Conservation (phyloP, 257 asterid species). For the Rauvolfia tetraphylla region DNA sequence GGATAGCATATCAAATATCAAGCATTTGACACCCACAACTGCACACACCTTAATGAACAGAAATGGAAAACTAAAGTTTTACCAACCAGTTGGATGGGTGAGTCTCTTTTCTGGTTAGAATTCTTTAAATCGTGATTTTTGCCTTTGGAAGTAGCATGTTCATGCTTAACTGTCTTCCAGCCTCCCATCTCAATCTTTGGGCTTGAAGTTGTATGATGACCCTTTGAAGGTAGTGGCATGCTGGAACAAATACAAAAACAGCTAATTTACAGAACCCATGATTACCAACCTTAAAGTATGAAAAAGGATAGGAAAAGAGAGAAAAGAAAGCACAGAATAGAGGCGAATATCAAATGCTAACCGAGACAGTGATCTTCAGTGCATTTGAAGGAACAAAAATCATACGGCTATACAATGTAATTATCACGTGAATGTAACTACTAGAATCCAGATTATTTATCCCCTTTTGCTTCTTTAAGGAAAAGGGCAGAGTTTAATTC, state of each 20-base stretch:
- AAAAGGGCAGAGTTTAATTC: neutral
- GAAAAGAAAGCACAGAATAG: neutral
- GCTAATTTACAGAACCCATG: neutral
- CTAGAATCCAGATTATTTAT: neutral
- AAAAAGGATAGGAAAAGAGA: neutral
- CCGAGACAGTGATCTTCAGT: neutral
- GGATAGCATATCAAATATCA: neutral
- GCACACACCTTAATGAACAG: neutral
- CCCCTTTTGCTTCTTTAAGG: neutral
- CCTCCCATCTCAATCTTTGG: slow-evolving; percentile 49
- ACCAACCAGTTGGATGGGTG: slow-evolving; percentile 46
- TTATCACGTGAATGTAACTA: neutral
- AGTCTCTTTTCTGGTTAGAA: slow-evolving; percentile 34
- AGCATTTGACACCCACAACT: slow-evolving; percentile 3
- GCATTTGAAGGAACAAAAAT: neutral
- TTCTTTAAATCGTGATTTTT: slow-evolving; percentile 25
- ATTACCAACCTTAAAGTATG: neutral
- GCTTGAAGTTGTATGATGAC: slow-evolving; percentile 28
- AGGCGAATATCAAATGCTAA: neutral
- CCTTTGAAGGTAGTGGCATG: slow-evolving; percentile 28
- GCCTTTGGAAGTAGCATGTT: slow-evolving; percentile 31
- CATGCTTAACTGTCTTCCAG: slow-evolving; percentile 71
- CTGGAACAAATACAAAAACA: slow-evolving; percentile 27
- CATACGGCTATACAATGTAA: neutral
- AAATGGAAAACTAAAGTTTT: neutral